These are phyloP conservation scores for Cinchona pubescens DNA, from an alignment of 257 asterid genomes.

Conservation along the genomic window DNA sequence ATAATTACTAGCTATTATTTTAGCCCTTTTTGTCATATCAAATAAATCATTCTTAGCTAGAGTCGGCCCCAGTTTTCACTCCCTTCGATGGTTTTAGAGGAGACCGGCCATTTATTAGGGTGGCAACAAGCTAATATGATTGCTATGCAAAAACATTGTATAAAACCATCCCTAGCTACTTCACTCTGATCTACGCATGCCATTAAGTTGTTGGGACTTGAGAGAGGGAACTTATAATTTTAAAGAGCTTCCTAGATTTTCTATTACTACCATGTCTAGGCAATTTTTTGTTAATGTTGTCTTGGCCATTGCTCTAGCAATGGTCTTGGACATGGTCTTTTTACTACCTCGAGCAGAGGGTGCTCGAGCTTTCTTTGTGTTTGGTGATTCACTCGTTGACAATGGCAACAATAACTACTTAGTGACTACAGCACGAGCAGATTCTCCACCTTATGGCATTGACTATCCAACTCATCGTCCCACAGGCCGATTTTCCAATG, in stretches of 20 bases:
- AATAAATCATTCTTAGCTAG: too few relatives aligned
- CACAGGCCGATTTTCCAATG: constrained; percentile 77
- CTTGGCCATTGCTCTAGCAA: constrained; percentile 15
- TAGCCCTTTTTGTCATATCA: not conserved
- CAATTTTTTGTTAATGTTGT: not conserved
- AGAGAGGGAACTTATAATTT: not conserved
- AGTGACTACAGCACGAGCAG: constrained; percentile 66
- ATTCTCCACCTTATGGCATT: constrained; percentile 73
- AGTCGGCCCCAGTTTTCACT: constrained; percentile 27
- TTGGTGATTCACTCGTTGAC: constrained; percentile 77
- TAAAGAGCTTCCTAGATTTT: not conserved
- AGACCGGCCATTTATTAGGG: constrained; percentile 41
- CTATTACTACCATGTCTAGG: constrained; percentile 20
- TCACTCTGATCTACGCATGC: not conserved
- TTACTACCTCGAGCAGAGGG: constrained; percentile 27
- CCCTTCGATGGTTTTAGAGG: constrained; percentile 16
- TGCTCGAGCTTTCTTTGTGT: constrained; percentile 68
- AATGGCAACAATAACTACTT: constrained; percentile 74
- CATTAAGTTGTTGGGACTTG: not conserved
- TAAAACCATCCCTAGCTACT: constrained; percentile 19
- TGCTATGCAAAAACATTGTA: constrained; percentile 14
- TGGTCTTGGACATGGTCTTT: not conserved
- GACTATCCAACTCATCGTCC: constrained; percentile 73
- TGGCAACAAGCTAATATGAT: constrained; percentile 31
- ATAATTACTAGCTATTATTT: not conserved